Evolutionary conservation across 2,329 filamentous ascomycete species (phyloP).

Genomic region (Colletotrichum viniferum): DNA sequence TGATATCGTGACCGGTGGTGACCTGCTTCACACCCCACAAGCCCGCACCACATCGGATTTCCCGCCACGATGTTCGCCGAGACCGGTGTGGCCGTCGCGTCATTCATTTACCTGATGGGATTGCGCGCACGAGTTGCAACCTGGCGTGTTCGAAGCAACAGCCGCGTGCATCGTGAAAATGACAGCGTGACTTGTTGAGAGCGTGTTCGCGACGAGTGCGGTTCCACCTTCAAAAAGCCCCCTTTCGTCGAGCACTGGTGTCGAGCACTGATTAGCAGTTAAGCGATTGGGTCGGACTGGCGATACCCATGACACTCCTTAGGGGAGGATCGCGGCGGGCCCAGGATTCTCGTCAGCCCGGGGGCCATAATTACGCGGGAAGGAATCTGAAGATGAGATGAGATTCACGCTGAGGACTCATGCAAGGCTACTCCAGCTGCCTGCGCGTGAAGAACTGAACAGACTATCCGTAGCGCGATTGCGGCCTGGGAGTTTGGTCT

Average conservation of each 20-base stretch:
- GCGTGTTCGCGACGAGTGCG: background rate
- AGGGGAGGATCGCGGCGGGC: background rate
- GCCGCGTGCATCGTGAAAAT: background rate
- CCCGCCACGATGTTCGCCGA: background rate
- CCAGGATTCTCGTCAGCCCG: background rate
- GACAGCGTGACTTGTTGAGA: background rate
- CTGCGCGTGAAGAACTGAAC: slow-evolving; percentile 15
- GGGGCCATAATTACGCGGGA: background rate
- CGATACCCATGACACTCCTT: background rate
- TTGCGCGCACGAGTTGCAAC: background rate
- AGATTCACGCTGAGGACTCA: slow-evolving; percentile 13
- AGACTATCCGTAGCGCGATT: background rate
- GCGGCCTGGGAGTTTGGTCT: background rate
- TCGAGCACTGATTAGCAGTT: background rate
- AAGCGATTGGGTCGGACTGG: background rate
- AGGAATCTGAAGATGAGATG: slow-evolving; percentile 7
- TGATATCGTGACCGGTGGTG: background rate
- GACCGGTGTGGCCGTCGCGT: background rate
- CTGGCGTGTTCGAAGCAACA: background rate
- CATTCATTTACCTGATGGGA: background rate
- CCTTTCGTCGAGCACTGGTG: background rate
- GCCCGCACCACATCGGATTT: background rate
- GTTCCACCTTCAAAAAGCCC: background rate
- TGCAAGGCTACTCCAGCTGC: slow-evolving; percentile 12
- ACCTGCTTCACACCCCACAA: background rate